Conservation (phyloP, 148 eudicot genomes). For the Fagopyrum tataricum region DNA sequence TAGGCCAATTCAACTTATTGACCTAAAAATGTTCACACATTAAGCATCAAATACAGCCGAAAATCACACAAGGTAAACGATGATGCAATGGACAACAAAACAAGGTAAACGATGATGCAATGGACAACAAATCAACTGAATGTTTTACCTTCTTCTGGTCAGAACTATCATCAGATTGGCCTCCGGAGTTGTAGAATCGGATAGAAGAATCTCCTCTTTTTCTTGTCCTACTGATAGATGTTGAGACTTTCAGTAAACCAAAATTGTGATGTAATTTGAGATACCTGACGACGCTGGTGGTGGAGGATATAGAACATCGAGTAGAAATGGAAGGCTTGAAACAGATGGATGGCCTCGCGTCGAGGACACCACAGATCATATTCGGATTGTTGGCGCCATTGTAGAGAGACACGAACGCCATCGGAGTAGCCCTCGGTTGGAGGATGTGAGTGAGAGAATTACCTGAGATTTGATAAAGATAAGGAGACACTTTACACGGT, state of each 20-base stretch:
- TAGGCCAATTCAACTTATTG: slow-evolving; percentile 45
- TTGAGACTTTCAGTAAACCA: background rate
- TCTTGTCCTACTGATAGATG: background rate
- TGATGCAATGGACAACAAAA: background rate
- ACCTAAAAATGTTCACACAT: slow-evolving; percentile 24
- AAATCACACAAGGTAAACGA: background rate
- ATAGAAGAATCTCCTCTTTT: slow-evolving; percentile 18
- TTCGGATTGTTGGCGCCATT: slow-evolving; percentile 2
- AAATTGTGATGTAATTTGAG: background rate
- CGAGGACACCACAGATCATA: background rate
- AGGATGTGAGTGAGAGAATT: background rate
- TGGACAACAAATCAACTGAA: background rate
- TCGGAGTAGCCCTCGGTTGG: background rate
- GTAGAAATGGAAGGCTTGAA: background rate
- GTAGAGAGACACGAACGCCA: slow-evolving; percentile 2
- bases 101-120: background rate
- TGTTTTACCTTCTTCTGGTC: slow-evolving; percentile 27
- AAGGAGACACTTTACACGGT: background rate
- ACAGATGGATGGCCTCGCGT: background rate
- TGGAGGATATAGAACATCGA: background rate
- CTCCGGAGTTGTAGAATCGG: slow-evolving; percentile 27
- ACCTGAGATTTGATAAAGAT: background rate
- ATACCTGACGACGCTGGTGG: background rate
- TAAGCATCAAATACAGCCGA: background rate
- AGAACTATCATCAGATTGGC: slow-evolving; percentile 18